Percentiles rank a stretch among this genome's conserved stretches.
phyloP scores from a whole-genome alignment of 257 asterid species.

The Linaria vulgaris region DNA sequence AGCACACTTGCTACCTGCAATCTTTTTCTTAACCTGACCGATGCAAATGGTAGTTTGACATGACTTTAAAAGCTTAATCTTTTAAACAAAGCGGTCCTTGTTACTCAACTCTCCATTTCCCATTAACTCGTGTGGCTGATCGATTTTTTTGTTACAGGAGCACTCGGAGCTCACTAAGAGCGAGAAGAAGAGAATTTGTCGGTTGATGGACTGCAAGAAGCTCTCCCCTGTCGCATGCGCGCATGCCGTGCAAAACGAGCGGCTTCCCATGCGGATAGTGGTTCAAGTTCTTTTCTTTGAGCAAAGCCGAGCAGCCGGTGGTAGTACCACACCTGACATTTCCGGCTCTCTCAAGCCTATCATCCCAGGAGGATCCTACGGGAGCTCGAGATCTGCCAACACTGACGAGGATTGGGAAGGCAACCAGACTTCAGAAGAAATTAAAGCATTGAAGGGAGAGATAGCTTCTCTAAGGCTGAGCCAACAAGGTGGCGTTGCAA shows the following conservation, averaged over 20 bases:
- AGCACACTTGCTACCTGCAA: too few relatives aligned
- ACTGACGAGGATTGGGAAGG: conserved; percentile 87
- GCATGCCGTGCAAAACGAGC: conserved; percentile 81
- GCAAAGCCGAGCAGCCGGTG: conserved; percentile 58
- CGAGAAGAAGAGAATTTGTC: conserved; percentile 71
- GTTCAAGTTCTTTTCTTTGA: conserved; percentile 86
- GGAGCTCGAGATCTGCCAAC: conserved; percentile 77
- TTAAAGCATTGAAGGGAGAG: conserved; percentile 65
- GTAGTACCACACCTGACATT: conserved; percentile 46
- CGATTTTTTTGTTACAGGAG: conserved; percentile 43
- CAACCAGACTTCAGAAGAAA: conserved; percentile 61
- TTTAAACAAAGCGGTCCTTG: too few relatives aligned
- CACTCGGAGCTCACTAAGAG: conserved; percentile 67
- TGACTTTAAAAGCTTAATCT: too few relatives aligned
- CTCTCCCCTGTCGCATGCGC: conserved; percentile 72
- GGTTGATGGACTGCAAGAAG: conserved; percentile 73
- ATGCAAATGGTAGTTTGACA: too few relatives aligned
- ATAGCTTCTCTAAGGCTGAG: conserved; percentile 51
- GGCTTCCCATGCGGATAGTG: conserved; percentile 72
- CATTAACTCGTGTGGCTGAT: not conserved
- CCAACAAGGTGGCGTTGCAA: conserved; percentile 27
- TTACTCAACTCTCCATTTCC: not conserved
- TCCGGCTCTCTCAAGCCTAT: conserved; percentile 44
- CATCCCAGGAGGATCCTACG: conserved; percentile 55
- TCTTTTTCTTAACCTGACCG: too few relatives aligned